Conservation (phyloP, 805 yeast species). For the Yueomyces sp. region DNA sequence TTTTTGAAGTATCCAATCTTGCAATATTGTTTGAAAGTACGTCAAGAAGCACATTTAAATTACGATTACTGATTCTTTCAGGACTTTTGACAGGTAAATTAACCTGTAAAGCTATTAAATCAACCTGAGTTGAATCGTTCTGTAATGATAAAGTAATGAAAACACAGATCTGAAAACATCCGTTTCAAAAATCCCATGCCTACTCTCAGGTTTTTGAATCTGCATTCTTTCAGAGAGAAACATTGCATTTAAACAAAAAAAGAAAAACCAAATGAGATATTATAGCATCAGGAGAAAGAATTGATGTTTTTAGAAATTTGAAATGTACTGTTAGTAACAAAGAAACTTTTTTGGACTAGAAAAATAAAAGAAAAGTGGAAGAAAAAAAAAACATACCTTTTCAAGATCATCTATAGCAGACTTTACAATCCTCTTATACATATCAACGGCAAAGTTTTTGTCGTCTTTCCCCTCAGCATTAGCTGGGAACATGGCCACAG, state of each 20-base stretch:
- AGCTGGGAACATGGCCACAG: conserved; percentile 9
- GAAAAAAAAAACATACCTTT: conserved; percentile 27
- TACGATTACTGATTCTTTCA: conserved; percentile 40
- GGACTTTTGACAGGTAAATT: conserved; percentile 36
- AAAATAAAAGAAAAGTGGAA: background rate
- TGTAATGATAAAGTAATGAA: conserved; percentile 4
- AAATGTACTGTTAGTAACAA: conserved; percentile 8
- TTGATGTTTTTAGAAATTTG: background rate
- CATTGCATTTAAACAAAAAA: too few relatives aligned
- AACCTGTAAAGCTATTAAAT: conserved; percentile 47
- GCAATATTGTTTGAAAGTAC: conserved; percentile 52
- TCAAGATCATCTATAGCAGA: conserved; percentile 63
- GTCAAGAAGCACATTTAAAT: conserved; percentile 42
- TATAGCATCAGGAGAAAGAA: background rate
- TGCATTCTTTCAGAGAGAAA: too few relatives aligned
- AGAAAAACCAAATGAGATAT: too few relatives aligned
- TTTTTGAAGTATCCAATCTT: conserved; percentile 41
- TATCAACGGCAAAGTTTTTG: conserved; percentile 21
- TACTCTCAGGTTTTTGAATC: too few relatives aligned
- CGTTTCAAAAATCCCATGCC: too few relatives aligned
- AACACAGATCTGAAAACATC: background rate
- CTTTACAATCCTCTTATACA: conserved; percentile 35
- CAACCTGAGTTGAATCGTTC: conserved; percentile 42
- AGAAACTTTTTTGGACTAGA: background rate
- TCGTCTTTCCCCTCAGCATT: conserved; percentile 3